Conservation (phyloP, 2,329 filamentous ascomycete species). For the Balansia obtecta region DNA sequence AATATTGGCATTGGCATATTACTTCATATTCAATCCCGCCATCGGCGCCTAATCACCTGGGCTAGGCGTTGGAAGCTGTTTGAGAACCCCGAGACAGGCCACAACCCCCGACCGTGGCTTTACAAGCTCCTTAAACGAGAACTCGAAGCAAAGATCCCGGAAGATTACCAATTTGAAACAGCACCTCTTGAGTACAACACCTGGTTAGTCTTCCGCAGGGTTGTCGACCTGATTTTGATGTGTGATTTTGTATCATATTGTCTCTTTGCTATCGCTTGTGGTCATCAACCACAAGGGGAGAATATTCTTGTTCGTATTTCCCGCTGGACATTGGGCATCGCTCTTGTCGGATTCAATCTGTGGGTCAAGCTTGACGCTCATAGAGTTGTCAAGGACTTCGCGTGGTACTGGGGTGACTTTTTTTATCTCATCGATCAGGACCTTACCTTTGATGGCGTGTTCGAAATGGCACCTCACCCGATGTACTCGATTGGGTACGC, state of each 20-base stretch:
- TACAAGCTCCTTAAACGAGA: conserved; percentile 79
- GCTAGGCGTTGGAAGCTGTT: conserved; percentile 78
- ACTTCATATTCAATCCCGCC: conserved; percentile 79
- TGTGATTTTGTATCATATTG: conserved; percentile 97
- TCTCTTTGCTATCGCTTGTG: conserved; percentile 85
- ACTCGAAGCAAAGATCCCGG: conserved; percentile 85
- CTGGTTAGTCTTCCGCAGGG: conserved; percentile 88
- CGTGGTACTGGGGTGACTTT: conserved; percentile 99
- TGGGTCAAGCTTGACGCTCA: conserved; percentile 99
- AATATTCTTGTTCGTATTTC: conserved; percentile 51
- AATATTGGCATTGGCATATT: conserved; percentile 90
- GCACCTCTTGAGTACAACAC: conserved; percentile 98
- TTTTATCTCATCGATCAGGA: conserved; percentile 98
- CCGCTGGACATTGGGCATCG: conserved; percentile 68
- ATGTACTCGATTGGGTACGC: conserved; percentile 99
- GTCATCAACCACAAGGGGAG: conserved; percentile 62
- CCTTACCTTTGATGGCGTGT: conserved; percentile 94
- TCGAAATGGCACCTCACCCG: conserved; percentile 96
- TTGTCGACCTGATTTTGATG: conserved; percentile 96
- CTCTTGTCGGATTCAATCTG: conserved; percentile 82
- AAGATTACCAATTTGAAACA: conserved; percentile 86
- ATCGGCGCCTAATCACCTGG: conserved; percentile 77
- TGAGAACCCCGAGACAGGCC: conserved; percentile 66
- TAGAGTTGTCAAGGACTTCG: conserved; percentile 95
- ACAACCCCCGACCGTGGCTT: conserved; percentile 70